These are phyloP conservation scores for Amphirosellinia nigrospora DNA, from an alignment of 495 filamentous ascomycete genomes.

Conservation along the genomic window DNA sequence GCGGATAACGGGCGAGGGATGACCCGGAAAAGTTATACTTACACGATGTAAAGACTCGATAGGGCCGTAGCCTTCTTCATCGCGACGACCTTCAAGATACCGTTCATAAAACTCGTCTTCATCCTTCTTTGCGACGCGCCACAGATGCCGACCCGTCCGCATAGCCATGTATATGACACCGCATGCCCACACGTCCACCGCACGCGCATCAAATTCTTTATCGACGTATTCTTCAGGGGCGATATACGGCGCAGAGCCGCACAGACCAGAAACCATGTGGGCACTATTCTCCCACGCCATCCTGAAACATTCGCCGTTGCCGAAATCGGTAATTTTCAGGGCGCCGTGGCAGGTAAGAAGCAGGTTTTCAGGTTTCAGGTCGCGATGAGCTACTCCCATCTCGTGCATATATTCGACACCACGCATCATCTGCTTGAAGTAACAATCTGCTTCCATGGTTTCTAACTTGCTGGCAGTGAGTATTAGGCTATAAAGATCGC, in stretches of 20 bases:
- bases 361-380: conserved; percentile 97
- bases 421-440: conserved; percentile 99
- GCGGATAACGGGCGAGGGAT: conserved; percentile 4
- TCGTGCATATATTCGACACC: conserved; percentile 99
- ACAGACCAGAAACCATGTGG: conserved; percentile 96
- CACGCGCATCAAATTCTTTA: conserved; percentile 93
- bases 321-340: conserved; percentile 99
- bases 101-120: conserved; percentile 97
- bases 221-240: conserved; percentile 96
- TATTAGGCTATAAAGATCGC: conserved; percentile 94
- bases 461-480: conserved; percentile 93
- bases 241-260: conserved; percentile 96
- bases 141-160: conserved; percentile 93
- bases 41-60: conserved; percentile 96
- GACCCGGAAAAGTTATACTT: conserved; percentile 49
- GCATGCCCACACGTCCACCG: conserved; percentile 97
- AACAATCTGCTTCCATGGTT: conserved; percentile 93
- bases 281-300: conserved; percentile 99
- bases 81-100: conserved; percentile 88
- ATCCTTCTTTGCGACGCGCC: conserved; percentile 92
- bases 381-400: conserved; percentile 98
- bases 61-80: conserved; percentile 93
- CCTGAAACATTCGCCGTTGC: conserved; percentile 98
- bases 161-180: conserved; percentile 99
- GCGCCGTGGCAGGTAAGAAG: conserved; percentile 90